phyloP scores from a whole-genome alignment of 306 rosid genomes.

The Chamaecrista fasciculata region DNA sequence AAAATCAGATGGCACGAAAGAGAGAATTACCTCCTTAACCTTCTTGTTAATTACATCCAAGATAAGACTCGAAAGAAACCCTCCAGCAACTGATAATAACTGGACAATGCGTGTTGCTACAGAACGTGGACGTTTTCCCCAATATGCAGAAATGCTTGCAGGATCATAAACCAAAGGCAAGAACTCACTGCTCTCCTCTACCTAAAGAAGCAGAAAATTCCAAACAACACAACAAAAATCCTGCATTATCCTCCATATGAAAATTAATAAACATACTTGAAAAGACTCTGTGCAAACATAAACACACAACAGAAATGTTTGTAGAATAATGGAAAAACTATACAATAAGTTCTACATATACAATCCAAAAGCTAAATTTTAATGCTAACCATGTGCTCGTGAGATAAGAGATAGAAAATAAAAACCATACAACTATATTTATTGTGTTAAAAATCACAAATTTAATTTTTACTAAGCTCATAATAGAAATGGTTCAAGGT shows the following conservation, averaged over 20 bases:
- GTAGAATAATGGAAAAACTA: background rate
- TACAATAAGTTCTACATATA: background rate
- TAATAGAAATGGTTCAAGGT: no score
- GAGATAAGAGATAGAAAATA: background rate
- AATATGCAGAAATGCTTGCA: constrained; percentile 77
- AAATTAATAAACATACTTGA: background rate
- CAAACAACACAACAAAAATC: background rate
- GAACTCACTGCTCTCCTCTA: constrained; percentile 91
- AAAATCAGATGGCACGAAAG: background rate
- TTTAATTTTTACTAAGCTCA: no score
- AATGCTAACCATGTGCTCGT: background rate
- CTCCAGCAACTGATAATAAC: constrained; percentile 92
- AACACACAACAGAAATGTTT: background rate
- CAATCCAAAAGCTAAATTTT: background rate
- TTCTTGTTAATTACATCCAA: constrained; percentile 81
- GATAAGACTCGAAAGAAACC: constrained; percentile 80
- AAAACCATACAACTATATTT: background rate
- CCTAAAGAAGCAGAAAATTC: constrained; percentile 43
- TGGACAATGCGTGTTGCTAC: constrained; percentile 86
- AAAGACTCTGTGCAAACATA: background rate
- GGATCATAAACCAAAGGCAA: constrained; percentile 92
- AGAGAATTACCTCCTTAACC: constrained; percentile 68
- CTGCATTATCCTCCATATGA: background rate
- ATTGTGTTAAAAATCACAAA: no score
- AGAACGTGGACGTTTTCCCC: constrained; percentile 96